Evolutionary conservation across 352 stramenopile species (phyloP), one percentile per base, ranked within the genome.

Genomic region (Plasmopara halstedii): DNA sequence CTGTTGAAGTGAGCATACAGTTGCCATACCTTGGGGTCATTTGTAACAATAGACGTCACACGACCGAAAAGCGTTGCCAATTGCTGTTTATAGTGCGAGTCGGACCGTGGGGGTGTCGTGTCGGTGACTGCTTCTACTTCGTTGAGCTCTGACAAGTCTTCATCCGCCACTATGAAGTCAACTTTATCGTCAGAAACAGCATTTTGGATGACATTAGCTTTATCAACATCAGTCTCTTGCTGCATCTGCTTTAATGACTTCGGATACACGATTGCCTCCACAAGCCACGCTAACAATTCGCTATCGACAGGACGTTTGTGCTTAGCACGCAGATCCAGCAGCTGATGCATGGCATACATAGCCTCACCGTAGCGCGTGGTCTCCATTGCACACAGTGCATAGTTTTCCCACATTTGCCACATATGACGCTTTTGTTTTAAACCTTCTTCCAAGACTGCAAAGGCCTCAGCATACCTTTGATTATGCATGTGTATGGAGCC

Each of bases 391-490:
- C 80, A 90, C 38, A 87, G 60, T 10, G 76, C 57, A 46, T 75
- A 89, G 62, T 97, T 97, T 47, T 97, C 88, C 85, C 85, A 96
- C 77, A 96, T 95, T 38, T 92, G 75, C 84, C 84, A 96, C 79
- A 94, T 94, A 47, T 83, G 58, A 21, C 83, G 81, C 62, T 93
- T 93, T 42, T 95, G 83, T 64, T 95, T 96, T 25, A 95, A 67
- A 29, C 77, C 85, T 33, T 95, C 77, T 48, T 80, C 56, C 29
- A 96, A 69, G 37, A 94, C 84, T 3, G 77, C 70, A 29, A 93
- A 85, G 8, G 86, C 87, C 53, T 89, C 72, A 7, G 62, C 51
- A 43, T 83, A 95, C 21, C 84, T 70, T 17, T 77, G 66, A 33
- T 86, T 75, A 33, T 67, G 74, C 55, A 97, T 72, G 58, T 97